Percentiles rank a stretch among this genome's conserved stretches.
These are phyloP conservation scores for Penicillium polonicum DNA, from an alignment of 2,329 filamentous ascomycete genomes.

Conservation along the genomic window DNA sequence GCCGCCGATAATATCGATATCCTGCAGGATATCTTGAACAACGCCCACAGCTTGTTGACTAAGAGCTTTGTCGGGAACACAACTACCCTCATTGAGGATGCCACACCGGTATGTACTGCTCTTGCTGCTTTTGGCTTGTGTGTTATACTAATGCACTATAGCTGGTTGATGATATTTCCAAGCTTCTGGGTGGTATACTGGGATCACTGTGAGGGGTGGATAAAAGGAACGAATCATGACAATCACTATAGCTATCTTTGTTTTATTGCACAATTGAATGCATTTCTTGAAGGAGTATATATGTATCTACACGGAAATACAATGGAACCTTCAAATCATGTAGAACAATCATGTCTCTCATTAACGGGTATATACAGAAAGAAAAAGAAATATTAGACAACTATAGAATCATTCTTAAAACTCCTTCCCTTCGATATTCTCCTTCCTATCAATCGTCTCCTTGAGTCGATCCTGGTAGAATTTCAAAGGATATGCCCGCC, in stretches of 20 bases:
- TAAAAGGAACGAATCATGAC: constrained; percentile 9
- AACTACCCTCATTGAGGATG: constrained; percentile 33
- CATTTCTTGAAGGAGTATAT: constrained; percentile 14
- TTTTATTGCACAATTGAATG: background rate
- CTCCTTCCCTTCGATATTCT: constrained; percentile 24
- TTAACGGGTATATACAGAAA: constrained; percentile 10
- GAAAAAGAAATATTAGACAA: background rate
- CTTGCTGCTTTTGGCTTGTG: too few relatives aligned
- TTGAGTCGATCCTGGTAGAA: constrained; percentile 34
- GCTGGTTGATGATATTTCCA: constrained; percentile 33
- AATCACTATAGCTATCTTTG: background rate
- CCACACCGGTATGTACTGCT: constrained; percentile 30
- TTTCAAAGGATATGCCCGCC: constrained; percentile 32
- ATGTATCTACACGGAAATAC: constrained; percentile 4
- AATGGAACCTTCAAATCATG: too few relatives aligned
- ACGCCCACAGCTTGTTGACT: constrained; percentile 27
- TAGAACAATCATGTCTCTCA: background rate
- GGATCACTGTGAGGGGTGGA: constrained; percentile 17
- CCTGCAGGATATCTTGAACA: constrained; percentile 28
- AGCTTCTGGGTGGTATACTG: constrained; percentile 28
- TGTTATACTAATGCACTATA: constrained; percentile 10
- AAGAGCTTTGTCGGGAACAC: constrained; percentile 32
- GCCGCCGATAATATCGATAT: constrained; percentile 23
- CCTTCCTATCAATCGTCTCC: constrained; percentile 27
- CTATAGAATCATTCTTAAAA: constrained; percentile 1